These are phyloP conservation scores for Hypoxylon sp. DNA, from an alignment of 2,329 filamentous ascomycete species.

Conservation along the genomic window DNA sequence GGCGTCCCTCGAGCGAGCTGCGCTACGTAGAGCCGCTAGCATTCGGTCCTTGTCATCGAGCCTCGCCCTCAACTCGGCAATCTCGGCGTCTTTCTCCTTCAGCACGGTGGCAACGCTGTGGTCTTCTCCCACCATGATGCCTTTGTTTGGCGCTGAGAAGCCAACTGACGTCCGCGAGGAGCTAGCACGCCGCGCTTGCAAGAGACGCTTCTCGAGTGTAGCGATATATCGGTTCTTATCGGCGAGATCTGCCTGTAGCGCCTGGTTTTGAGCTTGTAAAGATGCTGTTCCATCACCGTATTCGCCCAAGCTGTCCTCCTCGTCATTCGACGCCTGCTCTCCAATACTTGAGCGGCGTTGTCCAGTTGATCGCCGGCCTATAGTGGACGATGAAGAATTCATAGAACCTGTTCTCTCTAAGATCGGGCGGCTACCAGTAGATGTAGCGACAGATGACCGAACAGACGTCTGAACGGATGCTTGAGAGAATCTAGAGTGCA, in stretches of 20 bases:
- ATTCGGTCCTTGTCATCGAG: slow-evolving; percentile 97
- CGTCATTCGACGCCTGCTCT: slow-evolving; percentile 64
- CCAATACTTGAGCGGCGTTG: slow-evolving; percentile 63
- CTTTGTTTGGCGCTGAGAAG: slow-evolving; percentile 72
- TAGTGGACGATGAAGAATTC: slow-evolving; percentile 73
- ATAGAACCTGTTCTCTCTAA: slow-evolving; percentile 77
- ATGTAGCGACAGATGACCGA: slow-evolving; percentile 79
- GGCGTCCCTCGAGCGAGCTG: slow-evolving; percentile 86
- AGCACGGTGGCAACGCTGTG: slow-evolving; percentile 80
- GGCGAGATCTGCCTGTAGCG: slow-evolving; percentile 93
- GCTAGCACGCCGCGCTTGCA: slow-evolving; percentile 91
- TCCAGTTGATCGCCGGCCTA: slow-evolving; percentile 68
- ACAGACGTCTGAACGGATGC: slow-evolving; percentile 61
- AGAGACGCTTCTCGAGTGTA: slow-evolving; percentile 90
- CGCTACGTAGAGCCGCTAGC: slow-evolving; percentile 87
- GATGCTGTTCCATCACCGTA: slow-evolving; percentile 90
- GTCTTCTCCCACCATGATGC: slow-evolving; percentile 82
- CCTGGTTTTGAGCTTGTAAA: slow-evolving; percentile 85
- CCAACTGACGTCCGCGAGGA: slow-evolving; percentile 88
- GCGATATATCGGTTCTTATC: slow-evolving; percentile 98
- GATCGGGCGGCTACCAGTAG: slow-evolving; percentile 65
- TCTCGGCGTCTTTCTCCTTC: slow-evolving; percentile 92
- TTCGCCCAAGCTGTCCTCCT: slow-evolving; percentile 82
- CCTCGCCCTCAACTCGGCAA: slow-evolving; percentile 88
- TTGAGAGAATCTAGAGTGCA: slow-evolving; percentile 75